These are phyloP conservation scores for Calonectria pteridis DNA, from an alignment of 2,329 filamentous ascomycete species.

Conservation along the genomic window DNA sequence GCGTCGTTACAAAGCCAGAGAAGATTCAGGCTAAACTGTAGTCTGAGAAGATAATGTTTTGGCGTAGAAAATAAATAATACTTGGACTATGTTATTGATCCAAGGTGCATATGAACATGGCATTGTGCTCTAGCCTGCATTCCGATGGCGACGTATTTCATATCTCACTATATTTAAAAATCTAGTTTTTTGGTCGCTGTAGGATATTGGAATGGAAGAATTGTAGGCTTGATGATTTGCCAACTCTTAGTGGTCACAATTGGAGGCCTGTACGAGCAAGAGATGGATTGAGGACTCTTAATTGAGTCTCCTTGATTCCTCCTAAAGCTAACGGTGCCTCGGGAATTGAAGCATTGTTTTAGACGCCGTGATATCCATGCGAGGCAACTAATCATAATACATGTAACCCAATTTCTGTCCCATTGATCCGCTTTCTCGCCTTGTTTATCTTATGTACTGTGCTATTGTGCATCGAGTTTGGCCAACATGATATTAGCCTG, in stretches of 20 bases:
- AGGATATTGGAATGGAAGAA: neutral
- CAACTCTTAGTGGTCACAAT: neutral
- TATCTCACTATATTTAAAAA: neutral
- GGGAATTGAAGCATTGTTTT: neutral
- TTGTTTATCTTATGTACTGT: neutral
- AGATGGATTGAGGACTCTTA: neutral
- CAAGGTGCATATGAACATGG: neutral
- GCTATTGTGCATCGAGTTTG: neutral
- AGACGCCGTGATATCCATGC: neutral
- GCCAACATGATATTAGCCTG: neutral
- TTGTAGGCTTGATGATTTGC: neutral
- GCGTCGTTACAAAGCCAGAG: slow-evolving; percentile 34
- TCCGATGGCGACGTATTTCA: neutral
- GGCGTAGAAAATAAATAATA: neutral
- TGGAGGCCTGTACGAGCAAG: neutral
- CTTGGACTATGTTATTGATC: neutral
- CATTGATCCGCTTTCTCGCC: neutral
- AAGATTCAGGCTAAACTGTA: slow-evolving; percentile 35
- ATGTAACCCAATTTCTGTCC: no score
- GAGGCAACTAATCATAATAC: neutral
- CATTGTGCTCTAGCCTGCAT: neutral
- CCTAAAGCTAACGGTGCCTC: neutral
- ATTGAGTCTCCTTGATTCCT: neutral
- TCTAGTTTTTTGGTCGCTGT: neutral
- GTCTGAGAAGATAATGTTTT: neutral